These are phyloP conservation scores for Verticillium dahliae DNA, from an alignment of 2,329 filamentous ascomycete genomes.

Conservation along the genomic window DNA sequence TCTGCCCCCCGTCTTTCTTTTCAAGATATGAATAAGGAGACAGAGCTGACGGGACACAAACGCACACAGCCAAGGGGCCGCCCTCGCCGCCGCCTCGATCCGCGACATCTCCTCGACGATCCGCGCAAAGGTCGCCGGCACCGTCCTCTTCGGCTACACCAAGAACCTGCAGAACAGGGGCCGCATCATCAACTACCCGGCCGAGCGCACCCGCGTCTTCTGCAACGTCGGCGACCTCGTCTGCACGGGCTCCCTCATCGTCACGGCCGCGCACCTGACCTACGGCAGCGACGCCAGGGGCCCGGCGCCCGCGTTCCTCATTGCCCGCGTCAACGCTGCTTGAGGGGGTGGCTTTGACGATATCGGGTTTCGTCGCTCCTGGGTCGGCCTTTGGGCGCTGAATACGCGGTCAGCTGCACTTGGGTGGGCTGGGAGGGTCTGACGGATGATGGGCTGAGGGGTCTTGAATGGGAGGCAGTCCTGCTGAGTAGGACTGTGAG, in stretches of 20 bases:
- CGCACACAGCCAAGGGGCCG: constrained; percentile 21
- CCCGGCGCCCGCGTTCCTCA: constrained; percentile 14
- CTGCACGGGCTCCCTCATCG: constrained; percentile 25
- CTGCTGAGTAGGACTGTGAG: not conserved
- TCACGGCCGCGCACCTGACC: constrained; percentile 25
- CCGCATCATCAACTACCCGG: constrained; percentile 25
- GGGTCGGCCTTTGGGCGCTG: not conserved
- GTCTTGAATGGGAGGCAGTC: not conserved
- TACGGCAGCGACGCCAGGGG: constrained; percentile 13
- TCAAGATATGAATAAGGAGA: constrained; percentile 18
- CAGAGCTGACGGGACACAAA: constrained; percentile 4
- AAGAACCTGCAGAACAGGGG: constrained; percentile 34
- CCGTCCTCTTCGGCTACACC: constrained; percentile 17
- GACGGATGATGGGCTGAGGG: not conserved
- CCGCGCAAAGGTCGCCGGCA: constrained; percentile 12
- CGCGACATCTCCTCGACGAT: constrained; percentile 11
- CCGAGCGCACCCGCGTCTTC: constrained; percentile 27
- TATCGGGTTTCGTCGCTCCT: not conserved
- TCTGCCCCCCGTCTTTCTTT: constrained; percentile 5
- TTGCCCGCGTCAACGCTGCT: constrained; percentile 9
- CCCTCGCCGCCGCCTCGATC: constrained; percentile 17
- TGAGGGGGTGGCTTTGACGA: not conserved
- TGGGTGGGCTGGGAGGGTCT: not conserved
- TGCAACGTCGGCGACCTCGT: constrained; percentile 31
- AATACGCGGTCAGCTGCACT: not conserved